phyloP scores from a whole-genome alignment of 768 basidiomycete genomes.

The Sistotremastrum suecicum region DNA sequence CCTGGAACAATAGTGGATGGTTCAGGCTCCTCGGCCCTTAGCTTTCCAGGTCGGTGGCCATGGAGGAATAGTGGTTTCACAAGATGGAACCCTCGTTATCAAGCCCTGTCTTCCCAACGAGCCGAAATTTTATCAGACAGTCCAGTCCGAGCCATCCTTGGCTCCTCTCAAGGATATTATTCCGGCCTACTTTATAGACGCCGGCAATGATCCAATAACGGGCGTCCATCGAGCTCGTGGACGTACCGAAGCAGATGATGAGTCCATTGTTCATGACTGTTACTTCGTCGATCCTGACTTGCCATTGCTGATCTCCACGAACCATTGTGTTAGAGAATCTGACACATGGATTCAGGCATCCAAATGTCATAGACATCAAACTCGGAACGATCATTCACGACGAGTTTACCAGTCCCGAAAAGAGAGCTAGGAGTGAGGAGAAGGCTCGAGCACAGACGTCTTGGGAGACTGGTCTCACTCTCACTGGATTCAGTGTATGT shows the following conservation, averaged over 20 bases:
- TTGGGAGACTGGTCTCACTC: conserved; percentile 55
- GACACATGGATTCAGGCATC: conserved; percentile 54
- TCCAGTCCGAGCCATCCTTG: conserved; percentile 27
- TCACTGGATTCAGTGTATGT: conserved; percentile 85
- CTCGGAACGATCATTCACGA: conserved; percentile 86
- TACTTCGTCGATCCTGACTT: neutral
- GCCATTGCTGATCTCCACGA: conserved; percentile 24
- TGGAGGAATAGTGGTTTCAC: conserved; percentile 50
- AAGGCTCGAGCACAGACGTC: conserved; percentile 61
- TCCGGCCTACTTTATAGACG: neutral
- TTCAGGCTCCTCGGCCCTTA: conserved; percentile 17
- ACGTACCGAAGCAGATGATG: conserved; percentile 27
- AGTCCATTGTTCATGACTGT: conserved; percentile 13
- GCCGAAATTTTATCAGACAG: conserved; percentile 52
- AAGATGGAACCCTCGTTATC: conserved; percentile 67
- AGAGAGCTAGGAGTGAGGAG: conserved; percentile 63
- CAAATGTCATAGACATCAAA: conserved; percentile 86
- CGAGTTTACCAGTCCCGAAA: conserved; percentile 44
- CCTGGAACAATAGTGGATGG: too few relatives aligned
- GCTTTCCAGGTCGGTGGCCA: conserved; percentile 73
- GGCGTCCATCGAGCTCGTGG: conserved; percentile 8
- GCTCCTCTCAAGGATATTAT: conserved; percentile 23
- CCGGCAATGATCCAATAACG: conserved; percentile 6
- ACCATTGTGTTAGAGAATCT: conserved; percentile 81
- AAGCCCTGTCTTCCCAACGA: conserved; percentile 60